Base-by-base conservation (phyloP, 1,139 yeast species). In the Candida sanyaensis region DNA sequence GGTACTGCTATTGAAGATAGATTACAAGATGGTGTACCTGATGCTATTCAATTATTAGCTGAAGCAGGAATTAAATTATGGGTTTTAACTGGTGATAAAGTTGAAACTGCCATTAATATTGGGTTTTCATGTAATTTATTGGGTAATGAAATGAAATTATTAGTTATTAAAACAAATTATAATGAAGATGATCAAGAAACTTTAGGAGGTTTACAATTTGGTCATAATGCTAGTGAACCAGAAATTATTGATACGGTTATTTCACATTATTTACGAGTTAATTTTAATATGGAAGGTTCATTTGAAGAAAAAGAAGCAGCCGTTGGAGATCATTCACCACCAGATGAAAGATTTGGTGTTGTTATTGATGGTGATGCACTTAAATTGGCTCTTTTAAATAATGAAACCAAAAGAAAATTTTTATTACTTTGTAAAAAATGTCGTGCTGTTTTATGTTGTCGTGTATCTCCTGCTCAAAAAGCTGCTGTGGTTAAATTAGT, bases 381-480 rank as follows among this genome's bases (percentile, higher is more conserved):
- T 60, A 88, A 86, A 57, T 55, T 87, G 30, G 93, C 93, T 0
- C 71, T 89, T 49, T 71, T 74, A 39, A 83, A 83, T 47, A 75
- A 74, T 7, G 81, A 77, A 7, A 63, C 69, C 46, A 78, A 76
- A 58, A 73, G 85, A 53, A 88, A 88, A 66, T 91, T 93, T 65
- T 73, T 93, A 55, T 71, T 93, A 44, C 74, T 93, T 47, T 91
- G 98, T 71, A 93, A 93, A 65, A 93, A 90, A 61, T 93, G 98
- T 76, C 86, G 86, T 58, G 89, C 97, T 9, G 98, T 93, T 9
- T 84, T 90, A 39, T 93, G 99, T 68, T 93, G 99, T 68, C 85
- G 99, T 64, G 99, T 93, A 4, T 92, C 98, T 1, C 99, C 99
- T 1, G 76, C 95, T 49, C 99, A 95, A 64, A 95, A 95, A 65